Base-by-base conservation (phyloP, 2,329 filamentous ascomycete species). In the Trichoderma arundinaceum region DNA sequence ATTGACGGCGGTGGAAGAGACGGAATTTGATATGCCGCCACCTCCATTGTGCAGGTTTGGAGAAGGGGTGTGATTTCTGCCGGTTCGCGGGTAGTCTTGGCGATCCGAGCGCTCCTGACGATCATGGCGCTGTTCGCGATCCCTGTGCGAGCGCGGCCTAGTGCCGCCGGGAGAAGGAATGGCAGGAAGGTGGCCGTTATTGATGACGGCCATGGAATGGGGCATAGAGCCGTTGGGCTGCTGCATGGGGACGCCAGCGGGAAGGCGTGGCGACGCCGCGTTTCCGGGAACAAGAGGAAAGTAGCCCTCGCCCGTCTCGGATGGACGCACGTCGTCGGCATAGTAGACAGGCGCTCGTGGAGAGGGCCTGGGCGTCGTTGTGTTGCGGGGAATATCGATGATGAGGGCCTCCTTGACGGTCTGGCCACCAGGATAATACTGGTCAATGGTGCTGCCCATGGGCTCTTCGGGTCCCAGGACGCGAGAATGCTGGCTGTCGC, bases 361-460 rank as follows among this genome's bases (percentile, higher is more conserved):
- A 9, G 93, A 97, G 10, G 91, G 88, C 71, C 90, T 90, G 1
- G 94, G 93, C 0, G 92, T 60, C 1, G 57, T 32, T 94, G 67
- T 90, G 86, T 62, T 88, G 87, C 15, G 93, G 92, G 19, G 53
- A 15, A 96, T 88, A 72, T 98, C 94, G 74, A 99, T 97, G 69
- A 97, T 75, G 68, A 99, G 84, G 7, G 95, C 95, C 74, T 99
- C 95, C 62, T 94, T 90, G 52, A 97, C 89, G 0, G 83, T 87
- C 79, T 98, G 95, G 7, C 94, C 94, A 51, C 90, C 91, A 1
- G 94, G 92, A 74, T 88, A 99, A 77, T 92, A 92, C 17, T 86
- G 82, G 74, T 97, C 94, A 56, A 99, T 80, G 0, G 91, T 91
- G 64, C 88, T 83, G 59, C 85, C 84, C 78, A 98, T 90, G 22